Conservation (phyloP, 306 rosid species). For the Gastrolobium bilobum region DNA sequence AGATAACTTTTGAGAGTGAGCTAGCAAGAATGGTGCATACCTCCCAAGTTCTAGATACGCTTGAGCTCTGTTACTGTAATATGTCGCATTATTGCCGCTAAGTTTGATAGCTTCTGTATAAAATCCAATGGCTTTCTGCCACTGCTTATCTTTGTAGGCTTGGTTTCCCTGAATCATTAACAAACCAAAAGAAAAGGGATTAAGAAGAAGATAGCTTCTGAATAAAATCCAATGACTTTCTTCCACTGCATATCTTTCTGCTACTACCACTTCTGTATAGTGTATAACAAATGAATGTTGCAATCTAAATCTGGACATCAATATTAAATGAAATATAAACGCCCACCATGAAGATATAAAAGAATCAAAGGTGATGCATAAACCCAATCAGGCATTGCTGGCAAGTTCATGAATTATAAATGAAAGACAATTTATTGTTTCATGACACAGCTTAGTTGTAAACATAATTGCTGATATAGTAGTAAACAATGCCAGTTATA, state of each 20-base stretch:
- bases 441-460: neutral
- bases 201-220: slow-evolving; percentile 22
- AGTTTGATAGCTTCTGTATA: slow-evolving; percentile 92
- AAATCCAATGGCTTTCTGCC: slow-evolving; percentile 72
- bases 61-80: slow-evolving; percentile 93
- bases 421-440: slow-evolving; percentile 27
- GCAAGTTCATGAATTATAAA: slow-evolving; percentile 16
- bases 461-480: slow-evolving; percentile 11
- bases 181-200: slow-evolving; percentile 22
- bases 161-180: slow-evolving; percentile 76
- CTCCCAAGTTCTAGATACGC: slow-evolving; percentile 88
- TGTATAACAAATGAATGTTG: neutral
- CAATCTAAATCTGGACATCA: too few relatives aligned
- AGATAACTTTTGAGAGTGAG: slow-evolving; percentile 40
- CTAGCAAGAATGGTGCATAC: slow-evolving; percentile 52
- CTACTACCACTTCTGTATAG: too few relatives aligned
- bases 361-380: slow-evolving; percentile 9
- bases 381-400: slow-evolving; percentile 18
- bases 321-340: neutral
- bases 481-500: slow-evolving; percentile 1
- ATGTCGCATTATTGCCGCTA: slow-evolving; percentile 75
- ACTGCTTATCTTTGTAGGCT: slow-evolving; percentile 89
- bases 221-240: too few relatives aligned
- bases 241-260: too few relatives aligned
- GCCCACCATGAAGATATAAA: neutral